phyloP scores from a whole-genome alignment of 2,329 filamentous ascomycete genomes.

The Fusarium nygamai region DNA sequence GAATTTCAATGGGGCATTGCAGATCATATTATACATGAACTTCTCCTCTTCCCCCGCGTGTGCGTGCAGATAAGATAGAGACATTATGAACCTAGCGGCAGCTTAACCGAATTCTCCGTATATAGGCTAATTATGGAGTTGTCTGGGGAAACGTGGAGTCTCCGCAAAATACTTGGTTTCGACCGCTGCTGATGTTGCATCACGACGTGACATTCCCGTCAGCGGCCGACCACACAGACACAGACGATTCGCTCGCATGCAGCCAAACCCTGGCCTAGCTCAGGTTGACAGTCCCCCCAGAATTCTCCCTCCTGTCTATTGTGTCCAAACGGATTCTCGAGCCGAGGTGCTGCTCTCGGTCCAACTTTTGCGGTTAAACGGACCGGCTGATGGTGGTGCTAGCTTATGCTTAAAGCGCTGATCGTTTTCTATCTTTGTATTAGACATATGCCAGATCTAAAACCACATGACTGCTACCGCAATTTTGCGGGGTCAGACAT shows the following conservation, averaged over 20 bases:
- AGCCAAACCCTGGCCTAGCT: background rate
- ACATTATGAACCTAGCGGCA: background rate
- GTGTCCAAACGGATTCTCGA: slow-evolving; percentile 10
- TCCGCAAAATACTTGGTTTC: slow-evolving; percentile 13
- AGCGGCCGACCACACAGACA: background rate
- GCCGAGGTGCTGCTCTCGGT: slow-evolving; percentile 11
- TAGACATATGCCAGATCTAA: slow-evolving; percentile 20
- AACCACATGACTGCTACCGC: slow-evolving; percentile 6
- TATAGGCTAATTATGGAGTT: slow-evolving; percentile 10
- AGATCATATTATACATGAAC: slow-evolving; percentile 26
- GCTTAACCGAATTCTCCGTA: slow-evolving; percentile 23
- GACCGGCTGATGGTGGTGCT: slow-evolving; percentile 28
- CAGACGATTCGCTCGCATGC: slow-evolving; percentile 14
- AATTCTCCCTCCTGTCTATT: background rate
- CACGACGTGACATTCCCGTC: slow-evolving; percentile 13
- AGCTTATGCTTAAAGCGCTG: slow-evolving; percentile 30
- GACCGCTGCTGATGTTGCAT: slow-evolving; percentile 12
- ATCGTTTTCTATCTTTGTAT: slow-evolving; percentile 9
- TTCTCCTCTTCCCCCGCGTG: background rate
- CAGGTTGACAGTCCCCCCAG: slow-evolving; percentile 5
- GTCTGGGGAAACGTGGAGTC: slow-evolving; percentile 29
- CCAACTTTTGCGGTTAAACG: slow-evolving; percentile 29
- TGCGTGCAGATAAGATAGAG: slow-evolving; percentile 6
- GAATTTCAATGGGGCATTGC: slow-evolving; percentile 6
- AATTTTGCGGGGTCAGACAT: slow-evolving; percentile 16